Base-by-base conservation (phyloP, 2,329 filamentous ascomycete genomes). In the Plectosphaerella cucumerina region DNA sequence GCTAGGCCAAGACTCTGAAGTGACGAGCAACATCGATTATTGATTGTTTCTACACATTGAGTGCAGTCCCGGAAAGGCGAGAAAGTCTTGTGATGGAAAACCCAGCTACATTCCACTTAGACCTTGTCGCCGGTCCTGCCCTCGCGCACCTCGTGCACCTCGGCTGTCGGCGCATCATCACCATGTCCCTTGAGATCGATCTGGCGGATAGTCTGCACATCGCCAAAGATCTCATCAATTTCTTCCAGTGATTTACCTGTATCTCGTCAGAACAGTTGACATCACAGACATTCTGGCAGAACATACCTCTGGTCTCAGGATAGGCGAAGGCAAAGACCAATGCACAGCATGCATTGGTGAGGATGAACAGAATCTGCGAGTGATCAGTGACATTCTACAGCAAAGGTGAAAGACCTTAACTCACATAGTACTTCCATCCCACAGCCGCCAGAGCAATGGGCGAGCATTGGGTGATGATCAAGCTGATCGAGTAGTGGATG, bases 391-490 rank as follows among this genome's bases (percentile, higher is more conserved):
- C n/a, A n/a, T n/a, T 4, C 9, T 14, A 1, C 42, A 1, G 2
- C 14, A 1, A 15, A 26, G n/a, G 15, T 18, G n/a, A 26, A 12
- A 3, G 3, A 5, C 1, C 0, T 15, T 0, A 1, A 57, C 64
- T 52, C 44, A 68, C 68, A 14, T 71, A 72, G 49, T 71, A 72
- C 50, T 70, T 72, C 69, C 69, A 72, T 0, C 69, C 69, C 0
- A 71, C 67, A 0, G 62, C 61, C 1, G 65, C 67, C 3, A 72
- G 49, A 0, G 69, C 69, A 15, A 72, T 72, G 0, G 69, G 69
- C 1, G 69, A 72, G 20, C 68, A 71, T 41, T 72, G 69, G 0
- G 69, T 71, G 34, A 72, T 72, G 33, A 72, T 55, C 35, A 72
- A 49, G 47, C 67, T 70, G 34, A 71, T 66, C 0, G 69, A 71